Evolutionary conservation across 306 rosid genomes (phyloP).

Genomic region (Arachis hypogaea): DNA sequence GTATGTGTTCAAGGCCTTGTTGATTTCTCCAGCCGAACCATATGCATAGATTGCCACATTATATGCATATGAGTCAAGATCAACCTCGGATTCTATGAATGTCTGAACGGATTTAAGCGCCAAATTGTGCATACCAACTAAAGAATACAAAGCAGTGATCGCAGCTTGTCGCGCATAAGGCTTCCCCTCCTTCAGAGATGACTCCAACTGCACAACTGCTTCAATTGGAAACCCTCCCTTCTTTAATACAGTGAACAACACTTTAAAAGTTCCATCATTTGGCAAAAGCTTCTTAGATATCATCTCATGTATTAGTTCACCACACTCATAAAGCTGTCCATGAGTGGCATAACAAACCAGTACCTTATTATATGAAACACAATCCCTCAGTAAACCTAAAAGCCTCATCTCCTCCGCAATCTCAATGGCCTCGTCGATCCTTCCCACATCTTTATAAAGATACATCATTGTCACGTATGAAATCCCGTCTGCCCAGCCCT

Average conservation of each 20-base stretch:
- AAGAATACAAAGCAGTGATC: conserved; percentile 64
- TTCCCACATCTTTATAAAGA: conserved; percentile 71
- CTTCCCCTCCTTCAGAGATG: conserved; percentile 68
- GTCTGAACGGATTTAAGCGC: conserved; percentile 65
- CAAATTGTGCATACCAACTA: conserved; percentile 74
- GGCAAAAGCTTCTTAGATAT: conserved; percentile 71
- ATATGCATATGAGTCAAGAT: conserved; percentile 63
- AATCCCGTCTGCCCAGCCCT: conserved; percentile 59
- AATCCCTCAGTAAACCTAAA: conserved; percentile 71
- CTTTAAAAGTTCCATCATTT: conserved; percentile 63
- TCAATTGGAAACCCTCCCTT: conserved; percentile 73
- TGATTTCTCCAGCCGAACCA: conserved; percentile 63
- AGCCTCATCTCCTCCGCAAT: conserved; percentile 86
- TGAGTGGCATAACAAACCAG: conserved; percentile 66
- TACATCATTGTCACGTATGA: conserved; percentile 77
- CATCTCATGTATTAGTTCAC: conserved; percentile 79
- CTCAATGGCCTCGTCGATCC: conserved; percentile 75
- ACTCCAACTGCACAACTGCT: conserved; percentile 78
- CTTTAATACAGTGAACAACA: conserved; percentile 68
- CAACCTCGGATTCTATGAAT: conserved; percentile 56
- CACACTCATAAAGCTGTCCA: conserved; percentile 71
- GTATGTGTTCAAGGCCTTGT: conserved; percentile 68
- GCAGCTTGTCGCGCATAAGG: conserved; percentile 74
- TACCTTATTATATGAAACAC: conserved; percentile 73
- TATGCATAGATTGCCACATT: conserved; percentile 77